Base-by-base conservation (phyloP, 2,329 filamentous ascomycete genomes). In the Peltaster fructicola region DNA sequence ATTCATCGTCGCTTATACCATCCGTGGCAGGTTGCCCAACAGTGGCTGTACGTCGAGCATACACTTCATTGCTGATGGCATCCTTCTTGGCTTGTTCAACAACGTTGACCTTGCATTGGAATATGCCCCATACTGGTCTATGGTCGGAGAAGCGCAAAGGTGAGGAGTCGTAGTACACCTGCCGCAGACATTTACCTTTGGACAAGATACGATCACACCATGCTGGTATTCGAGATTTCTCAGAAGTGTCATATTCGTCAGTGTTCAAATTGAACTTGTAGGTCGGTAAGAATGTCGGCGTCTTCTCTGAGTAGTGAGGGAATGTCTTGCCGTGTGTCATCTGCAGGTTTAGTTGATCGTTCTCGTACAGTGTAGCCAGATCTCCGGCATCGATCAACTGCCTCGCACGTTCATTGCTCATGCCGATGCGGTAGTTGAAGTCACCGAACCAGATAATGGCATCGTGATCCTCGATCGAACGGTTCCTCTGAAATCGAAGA, bases 371-470 rank as follows among this genome's bases (percentile, higher is more conserved):
- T 10, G 64, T 73, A 28, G 75, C 77, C 7, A 91, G 59, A 41
- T 93, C 75, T 14, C 67, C 60, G 27, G 66, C 63, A 39, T 73
- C 66, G 27, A 92, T 69, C 7, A 91, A 56, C 15, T 72, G 65
- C 36, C 78, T 73, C 6, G 81, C 79, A 31, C 65, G 72, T 18
- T 92, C 81, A 35, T 80, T 71, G 21, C 64, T 65, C 29, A 95
- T 61, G 1, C 84, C 85, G 40, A 98, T 91, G 10, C 88, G 75
- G 51, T 98, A 98, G 47, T 98, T 98, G 59, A 98, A 98, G 50
- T 98, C 88, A 4, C 88, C 88, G 20, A 93, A 65, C 85, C 88
- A 98, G 26, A 93, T 74, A 17, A 95, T 74, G 12, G 78, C 73
- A 36, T 76, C 81, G 45, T 98, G 88, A 46, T 95, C 77, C 40